phyloP scores from a whole-genome alignment of 2,329 filamentous ascomycete species.

The Ciborinia camelliae region DNA sequence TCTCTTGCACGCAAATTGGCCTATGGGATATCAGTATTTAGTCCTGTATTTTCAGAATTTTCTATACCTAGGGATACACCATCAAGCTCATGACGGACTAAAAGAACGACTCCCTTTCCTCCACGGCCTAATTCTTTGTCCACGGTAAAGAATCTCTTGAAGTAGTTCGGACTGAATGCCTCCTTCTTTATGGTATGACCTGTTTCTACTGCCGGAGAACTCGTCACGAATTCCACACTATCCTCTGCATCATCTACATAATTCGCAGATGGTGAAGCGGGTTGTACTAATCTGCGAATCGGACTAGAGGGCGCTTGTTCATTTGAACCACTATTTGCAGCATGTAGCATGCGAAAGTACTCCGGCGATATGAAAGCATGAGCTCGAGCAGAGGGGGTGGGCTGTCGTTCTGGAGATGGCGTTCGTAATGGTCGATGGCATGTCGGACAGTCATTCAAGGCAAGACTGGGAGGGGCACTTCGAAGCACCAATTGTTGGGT shows the following conservation, averaged over 20 bases:
- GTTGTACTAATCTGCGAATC: slow-evolving; percentile 46
- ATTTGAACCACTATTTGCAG: slow-evolving; percentile 48
- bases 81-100: slow-evolving; percentile 92
- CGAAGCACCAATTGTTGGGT: slow-evolving; percentile 84
- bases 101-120: slow-evolving; percentile 88
- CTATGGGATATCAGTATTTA: slow-evolving; percentile 25
- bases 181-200: slow-evolving; percentile 75
- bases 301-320: slow-evolving; percentile 48
- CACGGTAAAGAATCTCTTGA: slow-evolving; percentile 88
- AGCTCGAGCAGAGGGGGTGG: slow-evolving; percentile 39
- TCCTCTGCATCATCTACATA: slow-evolving; percentile 30
- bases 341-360: slow-evolving; percentile 90
- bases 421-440: slow-evolving; percentile 41
- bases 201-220: slow-evolving; percentile 43
- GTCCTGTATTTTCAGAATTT: background rate
- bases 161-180: slow-evolving; percentile 90
- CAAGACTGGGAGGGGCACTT: slow-evolving; percentile 51
- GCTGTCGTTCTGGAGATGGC: slow-evolving; percentile 48
- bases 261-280: slow-evolving; percentile 30
- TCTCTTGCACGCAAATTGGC: slow-evolving; percentile 93
- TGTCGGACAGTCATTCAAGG: slow-evolving; percentile 69
- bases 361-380: slow-evolving; percentile 76
- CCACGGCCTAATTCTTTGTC: slow-evolving; percentile 82
- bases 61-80: slow-evolving; percentile 66
- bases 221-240: slow-evolving; percentile 50